phyloP scores from a whole-genome alignment of 2,329 filamentous ascomycete species.

The Venturia effusa region DNA sequence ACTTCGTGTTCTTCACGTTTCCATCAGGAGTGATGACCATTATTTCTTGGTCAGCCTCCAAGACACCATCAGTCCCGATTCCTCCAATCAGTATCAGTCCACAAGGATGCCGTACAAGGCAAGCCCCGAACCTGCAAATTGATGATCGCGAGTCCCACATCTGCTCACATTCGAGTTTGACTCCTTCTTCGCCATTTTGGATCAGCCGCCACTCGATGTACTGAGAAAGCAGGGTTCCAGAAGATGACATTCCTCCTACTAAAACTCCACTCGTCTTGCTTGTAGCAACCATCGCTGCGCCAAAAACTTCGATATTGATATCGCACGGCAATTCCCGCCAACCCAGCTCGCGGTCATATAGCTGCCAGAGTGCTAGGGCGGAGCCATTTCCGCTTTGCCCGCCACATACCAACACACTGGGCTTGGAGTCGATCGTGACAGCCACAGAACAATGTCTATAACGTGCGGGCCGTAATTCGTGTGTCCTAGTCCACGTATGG shows the following conservation, averaged over 20 bases:
- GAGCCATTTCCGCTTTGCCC: conserved; percentile 33
- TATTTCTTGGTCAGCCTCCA: conserved; percentile 42
- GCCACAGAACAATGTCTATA: conserved; percentile 62
- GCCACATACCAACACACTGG: conserved; percentile 33
- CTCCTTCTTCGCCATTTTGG: background rate
- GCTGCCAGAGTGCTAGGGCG: conserved; percentile 30
- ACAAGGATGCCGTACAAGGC: conserved; percentile 33
- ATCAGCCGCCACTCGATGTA: background rate
- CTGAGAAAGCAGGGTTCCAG: conserved; percentile 11
- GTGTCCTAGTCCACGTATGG: conserved; percentile 51
- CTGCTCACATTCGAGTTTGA: background rate
- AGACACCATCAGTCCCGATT: conserved; percentile 32
- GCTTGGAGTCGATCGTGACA: conserved; percentile 28
- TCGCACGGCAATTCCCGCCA: conserved; percentile 33
- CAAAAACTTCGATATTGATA: conserved; percentile 37
- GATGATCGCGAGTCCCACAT: conserved; percentile 34
- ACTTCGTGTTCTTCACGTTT: conserved; percentile 17
- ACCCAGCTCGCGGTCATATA: conserved; percentile 38
- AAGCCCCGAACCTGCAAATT: conserved; percentile 38
- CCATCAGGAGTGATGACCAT: conserved; percentile 17
- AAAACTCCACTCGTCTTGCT: conserved; percentile 46
- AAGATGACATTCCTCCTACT: conserved; percentile 54
- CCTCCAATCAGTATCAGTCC: conserved; percentile 45
- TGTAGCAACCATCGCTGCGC: conserved; percentile 41
- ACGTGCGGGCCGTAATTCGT: conserved; percentile 57